Evolutionary conservation across 768 basidiomycete genomes (phyloP).

Genomic region (Boletus rex-veris): DNA sequence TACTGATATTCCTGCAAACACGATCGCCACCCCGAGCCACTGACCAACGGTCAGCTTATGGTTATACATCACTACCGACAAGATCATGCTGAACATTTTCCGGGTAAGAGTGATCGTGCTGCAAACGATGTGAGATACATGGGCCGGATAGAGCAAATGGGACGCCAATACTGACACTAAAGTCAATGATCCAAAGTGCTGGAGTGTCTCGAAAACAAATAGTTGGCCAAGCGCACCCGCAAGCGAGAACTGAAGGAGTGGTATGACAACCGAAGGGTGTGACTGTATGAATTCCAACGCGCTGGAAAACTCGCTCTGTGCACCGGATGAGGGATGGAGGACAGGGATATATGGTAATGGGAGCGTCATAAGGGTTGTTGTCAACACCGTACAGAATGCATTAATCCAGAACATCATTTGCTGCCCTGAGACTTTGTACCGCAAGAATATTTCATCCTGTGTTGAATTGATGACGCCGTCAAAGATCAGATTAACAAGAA

Average conservation of each 20-base stretch:
- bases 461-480: conserved; percentile 95
- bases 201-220: conserved; percentile 95
- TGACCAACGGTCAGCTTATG: conserved; percentile 82
- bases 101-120: conserved; percentile 95
- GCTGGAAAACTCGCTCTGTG: conserved; percentile 58
- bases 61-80: conserved; percentile 90
- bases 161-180: conserved; percentile 60
- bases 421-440: conserved; percentile 75
- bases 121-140: conserved; percentile 10
- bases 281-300: conserved; percentile 70
- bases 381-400: conserved; percentile 73
- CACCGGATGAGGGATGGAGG: conserved; percentile 62
- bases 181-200: conserved; percentile 87
- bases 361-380: conserved; percentile 63
- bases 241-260: conserved; percentile 80
- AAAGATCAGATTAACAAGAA: conserved; percentile 81
- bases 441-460: conserved; percentile 92
- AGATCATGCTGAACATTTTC: conserved; percentile 96
- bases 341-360: conserved; percentile 82
- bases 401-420: conserved; percentile 99
- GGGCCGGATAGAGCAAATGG: not conserved
- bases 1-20: conserved; percentile 93
- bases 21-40: conserved; percentile 88
- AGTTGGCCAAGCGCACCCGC: conserved; percentile 94
- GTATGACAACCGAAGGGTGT: conserved; percentile 72